Base-by-base conservation (phyloP, 2,329 filamentous ascomycete species). In the Rosellinia necatrix region DNA sequence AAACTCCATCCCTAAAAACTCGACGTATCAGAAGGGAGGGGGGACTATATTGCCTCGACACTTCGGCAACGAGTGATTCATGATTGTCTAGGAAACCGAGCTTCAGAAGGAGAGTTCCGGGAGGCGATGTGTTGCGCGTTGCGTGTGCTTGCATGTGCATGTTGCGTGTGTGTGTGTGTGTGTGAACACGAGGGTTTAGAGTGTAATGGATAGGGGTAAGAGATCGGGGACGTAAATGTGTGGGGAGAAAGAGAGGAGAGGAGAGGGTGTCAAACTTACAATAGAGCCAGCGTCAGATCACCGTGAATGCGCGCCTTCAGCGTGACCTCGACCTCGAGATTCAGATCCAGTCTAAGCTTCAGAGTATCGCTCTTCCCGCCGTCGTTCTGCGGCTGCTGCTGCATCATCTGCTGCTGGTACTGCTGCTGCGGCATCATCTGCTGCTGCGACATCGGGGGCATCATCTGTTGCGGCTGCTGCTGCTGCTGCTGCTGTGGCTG, bases 281-380 rank as follows among this genome's bases (percentile, higher is more conserved):
- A 74, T 62, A 93, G 78, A 63, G 86, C 87, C 63, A 93, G 73
- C 41, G 89, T 91, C 63, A 96, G 75, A 75, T 94, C 91, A 70
- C 91, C 91, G 65, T 91, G 86, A 65, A 94, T 92, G 73, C 87
- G 87, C 25, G 90, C 90, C 80, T 93, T 93, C 61, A 94, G 80
- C 68, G 91, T 88, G 62, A 93, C 89, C 73, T 93, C 90, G 51
- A 93, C 83, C 65, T 94, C 90, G 56, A 94, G 77, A 72, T 93
- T 93, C 60, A 91, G 78, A 69, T 93, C 90, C 21, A 93, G 76
- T 44, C 87, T 82, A 66, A 93, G 74, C 69, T 88, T 87, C 70
- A 92, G 75, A 27, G 89, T 89, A 66, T 92, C 66, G 21, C 60
- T 78, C 69, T 78, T 76, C 68, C 79, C 78, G 66, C 70, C 71